Conservation (phyloP, 257 asterid species). For the Fraxinus anomala region DNA sequence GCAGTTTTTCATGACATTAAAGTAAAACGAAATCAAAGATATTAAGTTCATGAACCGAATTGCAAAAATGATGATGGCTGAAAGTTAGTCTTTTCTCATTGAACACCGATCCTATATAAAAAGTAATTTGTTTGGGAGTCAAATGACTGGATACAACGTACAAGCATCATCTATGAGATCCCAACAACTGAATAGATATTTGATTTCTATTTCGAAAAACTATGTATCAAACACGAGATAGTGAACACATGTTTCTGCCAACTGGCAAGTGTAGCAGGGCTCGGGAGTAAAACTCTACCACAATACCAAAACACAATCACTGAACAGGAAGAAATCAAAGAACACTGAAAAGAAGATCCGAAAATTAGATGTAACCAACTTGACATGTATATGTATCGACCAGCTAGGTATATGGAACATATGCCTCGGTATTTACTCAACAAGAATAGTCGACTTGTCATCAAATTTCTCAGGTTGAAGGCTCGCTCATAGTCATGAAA, state of each 20-base stretch:
- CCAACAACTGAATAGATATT: conserved; percentile 17
- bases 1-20: not conserved
- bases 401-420: conserved; percentile 40
- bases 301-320: conserved; percentile 20
- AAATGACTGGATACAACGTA: not conserved
- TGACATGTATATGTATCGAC: conserved; percentile 43
- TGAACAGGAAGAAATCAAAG: conserved; percentile 20
- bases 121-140: not conserved
- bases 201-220: conserved; percentile 28
- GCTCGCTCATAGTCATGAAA: conserved; percentile 17
- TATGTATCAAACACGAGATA: conserved; percentile 34
- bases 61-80: too few species aligned
- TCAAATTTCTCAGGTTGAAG: conserved; percentile 30
- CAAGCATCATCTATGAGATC: not conserved
- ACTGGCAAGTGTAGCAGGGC: conserved; percentile 24
- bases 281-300: conserved; percentile 25
- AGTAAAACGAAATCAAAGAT: too few species aligned
- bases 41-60: too few species aligned
- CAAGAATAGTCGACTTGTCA: conserved; percentile 27
- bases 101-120: too few species aligned
- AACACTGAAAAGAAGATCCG: conserved; percentile 21
- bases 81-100: too few species aligned
- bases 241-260: conserved; percentile 37
- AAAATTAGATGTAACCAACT: conserved; percentile 27
- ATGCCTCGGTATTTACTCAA: conserved; percentile 39